phyloP scores from a whole-genome alignment of 2,329 filamentous ascomycete species.

The Aspergillus spinulosporus region DNA sequence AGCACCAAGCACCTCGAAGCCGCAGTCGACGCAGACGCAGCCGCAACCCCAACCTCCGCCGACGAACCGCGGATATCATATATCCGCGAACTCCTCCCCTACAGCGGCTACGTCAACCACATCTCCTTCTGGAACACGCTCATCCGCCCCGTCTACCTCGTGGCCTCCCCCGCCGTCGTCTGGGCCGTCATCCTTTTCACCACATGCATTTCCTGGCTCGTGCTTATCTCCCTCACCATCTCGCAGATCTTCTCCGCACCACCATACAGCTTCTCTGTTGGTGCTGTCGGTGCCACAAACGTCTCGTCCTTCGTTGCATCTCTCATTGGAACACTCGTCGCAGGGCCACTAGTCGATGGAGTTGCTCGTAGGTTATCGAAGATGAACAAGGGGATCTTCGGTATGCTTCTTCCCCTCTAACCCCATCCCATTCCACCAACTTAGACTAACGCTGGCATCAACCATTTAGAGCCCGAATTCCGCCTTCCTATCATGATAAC shows the following conservation, averaged over 20 bases:
- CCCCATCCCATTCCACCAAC: neutral
- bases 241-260: constrained; percentile 42
- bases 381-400: constrained; percentile 39
- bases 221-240: constrained; percentile 32
- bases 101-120: constrained; percentile 42
- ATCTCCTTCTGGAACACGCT: constrained; percentile 41
- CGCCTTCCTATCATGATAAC: constrained; percentile 40
- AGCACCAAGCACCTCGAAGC: constrained; percentile 27
- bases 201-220: constrained; percentile 37
- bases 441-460: neutral
- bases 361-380: constrained; percentile 36
- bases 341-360: constrained; percentile 40
- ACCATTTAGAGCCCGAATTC: constrained; percentile 39
- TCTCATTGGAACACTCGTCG: constrained; percentile 34
- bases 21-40: neutral
- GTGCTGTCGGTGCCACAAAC: constrained; percentile 37
- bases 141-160: constrained; percentile 38
- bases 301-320: constrained; percentile 37
- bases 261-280: constrained; percentile 41
- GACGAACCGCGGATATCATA: constrained; percentile 28
- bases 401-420: constrained; percentile 10
- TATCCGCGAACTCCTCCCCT: constrained; percentile 34
- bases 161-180: constrained; percentile 39
- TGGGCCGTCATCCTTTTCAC: constrained; percentile 36
- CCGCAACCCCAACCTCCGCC: neutral